These are phyloP conservation scores for Cercospora sp. DNA, from an alignment of 2,329 filamentous ascomycete genomes.

Conservation along the genomic window DNA sequence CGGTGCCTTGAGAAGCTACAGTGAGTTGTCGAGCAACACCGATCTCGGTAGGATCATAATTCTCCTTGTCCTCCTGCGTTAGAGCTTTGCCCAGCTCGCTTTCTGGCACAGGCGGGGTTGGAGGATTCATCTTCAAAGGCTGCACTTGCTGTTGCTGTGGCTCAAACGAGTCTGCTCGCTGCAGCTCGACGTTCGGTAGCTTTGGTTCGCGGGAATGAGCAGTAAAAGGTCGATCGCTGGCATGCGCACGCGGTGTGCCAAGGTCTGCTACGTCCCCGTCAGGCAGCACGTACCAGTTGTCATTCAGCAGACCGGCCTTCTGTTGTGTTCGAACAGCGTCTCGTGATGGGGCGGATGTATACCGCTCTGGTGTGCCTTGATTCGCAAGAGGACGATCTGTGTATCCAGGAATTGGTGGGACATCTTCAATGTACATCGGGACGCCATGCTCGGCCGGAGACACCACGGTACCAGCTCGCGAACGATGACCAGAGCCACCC, in stretches of 20 bases:
- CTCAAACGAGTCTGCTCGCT: conserved; percentile 32
- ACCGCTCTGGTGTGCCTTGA: conserved; percentile 19
- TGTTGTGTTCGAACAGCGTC: conserved; percentile 29
- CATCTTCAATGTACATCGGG: conserved; percentile 22
- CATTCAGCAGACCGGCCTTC: conserved; percentile 43
- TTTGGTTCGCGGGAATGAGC: conserved; percentile 19
- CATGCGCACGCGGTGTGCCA: conserved; percentile 24
- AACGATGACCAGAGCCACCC: conserved; percentile 18
- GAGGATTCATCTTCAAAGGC: conserved; percentile 52
- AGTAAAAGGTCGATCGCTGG: conserved; percentile 13
- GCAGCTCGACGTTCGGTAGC: conserved; percentile 23
- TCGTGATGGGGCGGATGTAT: conserved; percentile 23
- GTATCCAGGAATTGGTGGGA: conserved; percentile 20
- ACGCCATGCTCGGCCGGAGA: conserved; percentile 17
- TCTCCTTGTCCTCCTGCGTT: conserved; percentile 17
- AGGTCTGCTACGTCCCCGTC: conserved; percentile 34
- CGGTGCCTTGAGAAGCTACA: conserved; percentile 31
- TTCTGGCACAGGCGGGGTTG: conserved; percentile 40
- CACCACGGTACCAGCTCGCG: conserved; percentile 25
- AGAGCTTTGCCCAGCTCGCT: conserved; percentile 18
- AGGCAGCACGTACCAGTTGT: conserved; percentile 50
- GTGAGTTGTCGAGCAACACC: conserved; percentile 38
- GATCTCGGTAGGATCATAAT: conserved; percentile 21
- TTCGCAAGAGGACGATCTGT: conserved; percentile 8
- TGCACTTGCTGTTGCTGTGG: conserved; percentile 20